Base-by-base conservation (phyloP, 495 filamentous ascomycete species). In the Rhizodiscina lignyota region DNA sequence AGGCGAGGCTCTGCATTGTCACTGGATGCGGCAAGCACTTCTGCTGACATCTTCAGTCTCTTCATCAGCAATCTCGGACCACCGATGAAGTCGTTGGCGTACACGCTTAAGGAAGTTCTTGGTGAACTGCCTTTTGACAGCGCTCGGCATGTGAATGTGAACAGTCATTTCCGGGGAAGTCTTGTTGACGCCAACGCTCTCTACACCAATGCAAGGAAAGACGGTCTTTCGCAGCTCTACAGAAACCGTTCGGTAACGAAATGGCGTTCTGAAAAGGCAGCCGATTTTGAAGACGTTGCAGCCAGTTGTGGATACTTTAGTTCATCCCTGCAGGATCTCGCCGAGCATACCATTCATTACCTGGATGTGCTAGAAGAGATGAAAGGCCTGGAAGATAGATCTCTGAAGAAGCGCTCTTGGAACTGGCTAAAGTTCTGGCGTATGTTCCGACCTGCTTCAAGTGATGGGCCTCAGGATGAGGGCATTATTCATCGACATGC, bases 261-360 rank as follows among this genome's bases (percentile, higher is more conserved):
- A n/a, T n/a, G n/a, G n/a, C n/a, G n/a, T n/a, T n/a, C n/a, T n/a
- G 75, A 76, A 27, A 62, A 82, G n/a, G 79, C 87, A 40, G 89
- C 89, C 4, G 89, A 94, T 49, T 79, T 92, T 33, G 89, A 97
- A 52, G 89, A 97, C 54, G 84, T 96, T 5, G 83, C 85, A 21
- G 89, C 89, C 4, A 87, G 83, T 30, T 97, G 89, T 48, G 86
- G 87, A 2, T 83, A 96, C 50, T 97, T 94, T 51, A 82, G 77
- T 49, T 92, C 84, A 47, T 85, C 80, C 15, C 61, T 97, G 18
- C 66, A 85, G 37, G 77, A 83, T 42, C 83, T 96, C 53, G 85
- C 84, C 0, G 79, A 92, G 49, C 83, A 94, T 50, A 77, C 92
- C 63, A 68, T 80, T 37, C 69, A 64, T 8, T 81, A 87, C 41